Evolutionary conservation across 306 rosid species (phyloP), one percentile per base, ranked within the genome.

Genomic region (Heteromeles arbutifolia): DNA sequence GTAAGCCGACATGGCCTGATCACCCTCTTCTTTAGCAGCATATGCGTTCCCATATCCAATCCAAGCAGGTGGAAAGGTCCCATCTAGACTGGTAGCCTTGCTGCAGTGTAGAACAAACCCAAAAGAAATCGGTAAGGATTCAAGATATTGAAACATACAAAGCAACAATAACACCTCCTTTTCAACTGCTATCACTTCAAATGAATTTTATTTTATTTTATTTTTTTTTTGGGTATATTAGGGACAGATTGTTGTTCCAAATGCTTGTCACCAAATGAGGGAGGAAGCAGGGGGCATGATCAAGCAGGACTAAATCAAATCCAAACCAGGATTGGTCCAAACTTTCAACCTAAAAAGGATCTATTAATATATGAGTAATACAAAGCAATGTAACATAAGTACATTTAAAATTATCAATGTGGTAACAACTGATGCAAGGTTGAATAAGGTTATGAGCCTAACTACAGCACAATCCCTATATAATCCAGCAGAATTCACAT

Each of bases 1-100:
- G 85, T 95, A 95, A 65, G 92, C 93, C 4, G 97, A 90, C 99
- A 95, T 92, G 24, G 99, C 99, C 84, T 92, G 99, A 83, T 95
- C 99, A 72, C 97, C 99, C 87, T 95, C 99, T 80, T 95, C 97
- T 81, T 86, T 88, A 82, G 97, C 96, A 81, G 99, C 93, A 83
- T 80, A 89, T 68, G 97, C 97, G 76, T 95, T 95, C 48, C 99
- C 97, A 81, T 73, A 89, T 48, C 99, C 99, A 79, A 95, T 92
- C 99, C 97, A 92, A 39, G 97, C 98, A 80, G 97, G 99, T 44
- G 97, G 82, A 79, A 95, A 95, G 74, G 92, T 90, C 76, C 93
- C 90, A 79, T 95, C 99, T 44, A 95, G 88, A 87, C 84, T 90
- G 58, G 99, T 90, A 70, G 97, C 97, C 87, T 95, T 95, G 89